Evolutionary conservation across 1,139 yeast genomes (phyloP), one percentile per base, ranked within the genome.

Genomic region (Pichia sp.): DNA sequence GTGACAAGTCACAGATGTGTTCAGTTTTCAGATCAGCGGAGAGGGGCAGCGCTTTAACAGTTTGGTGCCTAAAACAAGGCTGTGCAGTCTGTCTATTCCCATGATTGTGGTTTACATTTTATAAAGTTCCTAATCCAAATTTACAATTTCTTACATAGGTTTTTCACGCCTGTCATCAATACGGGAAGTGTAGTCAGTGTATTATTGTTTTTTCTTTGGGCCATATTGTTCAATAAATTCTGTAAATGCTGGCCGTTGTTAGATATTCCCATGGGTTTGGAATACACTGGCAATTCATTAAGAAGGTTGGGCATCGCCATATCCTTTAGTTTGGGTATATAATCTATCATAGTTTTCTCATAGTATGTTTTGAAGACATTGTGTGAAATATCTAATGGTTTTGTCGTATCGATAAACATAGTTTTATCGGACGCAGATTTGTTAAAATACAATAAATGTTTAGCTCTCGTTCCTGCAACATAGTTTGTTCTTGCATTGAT

Each of bases 391-490:
- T 38, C 18, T n/a, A 4, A 21, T 28, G 27, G 8, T 42, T 41
- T 30, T 12, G 4, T 19, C 10, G 45, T 47, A 44, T 60, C 64
- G 17, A 59, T 40, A 33, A 52, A 45, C 4, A 47, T 15, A 10
- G 53, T 54, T 33, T 45, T 53, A 33, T 57, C 61, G 34, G 46
- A 50, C 20, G 46, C 41, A 7, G 56, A 43, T 33, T 62, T 66
- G 38, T 66, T 65, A 56, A 69, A 55, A 43, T 83, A 83, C 3
- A 83, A 59, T 35, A 83, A 56, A 36, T 72, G 68, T 46, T 74
- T 72, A 0, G 90, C 85, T 51, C 91, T 70, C 0, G 91, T 83
- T 60, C 76, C 65, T 0, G 83, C 91, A 3, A 84, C 90, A 58
- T 83, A 85, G 17, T 45, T 45, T 12, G 51, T 45, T 30, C 53